Conservation (phyloP, 495 filamentous ascomycete species). For the Glonium stellatum region DNA sequence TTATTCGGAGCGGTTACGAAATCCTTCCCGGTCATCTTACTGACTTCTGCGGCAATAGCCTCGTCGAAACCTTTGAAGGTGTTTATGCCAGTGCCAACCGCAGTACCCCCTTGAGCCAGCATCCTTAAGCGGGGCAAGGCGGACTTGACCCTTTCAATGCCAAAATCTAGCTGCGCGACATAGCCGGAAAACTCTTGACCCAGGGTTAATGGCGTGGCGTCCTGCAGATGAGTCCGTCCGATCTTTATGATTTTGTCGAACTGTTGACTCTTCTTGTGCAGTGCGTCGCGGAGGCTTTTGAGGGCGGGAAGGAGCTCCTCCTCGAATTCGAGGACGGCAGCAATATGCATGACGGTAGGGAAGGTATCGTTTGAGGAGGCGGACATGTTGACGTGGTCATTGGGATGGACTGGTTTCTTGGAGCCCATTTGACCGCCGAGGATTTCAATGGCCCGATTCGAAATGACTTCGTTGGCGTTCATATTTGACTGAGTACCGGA, state of each 20-base stretch:
- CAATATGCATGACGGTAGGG: conserved; percentile 99
- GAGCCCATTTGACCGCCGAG: conserved; percentile 85
- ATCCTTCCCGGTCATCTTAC: conserved; percentile 80
- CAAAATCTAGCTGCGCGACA: conserved; percentile 84
- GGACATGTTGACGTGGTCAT: conserved; percentile 99
- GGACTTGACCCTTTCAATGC: conserved; percentile 79
- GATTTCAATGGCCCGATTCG: conserved; percentile 97
- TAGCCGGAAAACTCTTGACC: conserved; percentile 99
- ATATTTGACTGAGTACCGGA: conserved; percentile 99
- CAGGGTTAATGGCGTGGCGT: conserved; percentile 91
- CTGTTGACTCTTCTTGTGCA: conserved; percentile 82
- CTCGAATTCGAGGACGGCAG: conserved; percentile 88
- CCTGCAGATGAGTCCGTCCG: conserved; percentile 94
- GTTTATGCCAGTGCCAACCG: conserved; percentile 95
- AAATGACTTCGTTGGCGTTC: conserved; percentile 99
- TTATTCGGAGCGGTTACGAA: conserved; percentile 99
- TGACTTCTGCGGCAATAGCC: conserved; percentile 81
- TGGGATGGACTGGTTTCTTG: conserved; percentile 98
- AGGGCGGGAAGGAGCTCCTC: conserved; percentile 76
- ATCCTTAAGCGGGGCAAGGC: conserved; percentile 76
- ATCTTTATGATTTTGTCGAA: conserved; percentile 97
- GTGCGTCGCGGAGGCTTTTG: conserved; percentile 67
- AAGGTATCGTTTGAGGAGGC: conserved; percentile 99
- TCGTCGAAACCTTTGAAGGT: conserved; percentile 95
- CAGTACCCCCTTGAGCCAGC: conserved; percentile 92